Evolutionary conservation across 2,329 filamentous ascomycete genomes (phyloP).

Genomic region (Tolypocladium guangdongense): DNA sequence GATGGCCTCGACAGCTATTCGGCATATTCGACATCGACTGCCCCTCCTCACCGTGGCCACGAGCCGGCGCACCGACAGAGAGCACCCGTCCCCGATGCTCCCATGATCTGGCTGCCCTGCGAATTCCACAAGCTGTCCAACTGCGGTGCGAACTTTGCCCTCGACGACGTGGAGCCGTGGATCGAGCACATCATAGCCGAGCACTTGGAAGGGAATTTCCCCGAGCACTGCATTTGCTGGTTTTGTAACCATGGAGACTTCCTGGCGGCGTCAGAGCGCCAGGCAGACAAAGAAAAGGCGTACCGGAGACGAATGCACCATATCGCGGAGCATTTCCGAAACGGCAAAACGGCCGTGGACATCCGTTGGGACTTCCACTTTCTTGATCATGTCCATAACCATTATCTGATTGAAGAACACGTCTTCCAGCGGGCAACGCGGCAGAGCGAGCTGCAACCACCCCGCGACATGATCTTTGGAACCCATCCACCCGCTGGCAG

Average conservation of each 20-base stretch:
- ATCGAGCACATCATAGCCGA: constrained; percentile 29
- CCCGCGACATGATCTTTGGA: neutral
- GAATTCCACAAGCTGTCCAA: constrained; percentile 27
- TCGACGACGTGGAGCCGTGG: constrained; percentile 30
- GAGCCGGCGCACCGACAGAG: constrained; percentile 6
- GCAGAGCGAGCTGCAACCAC: constrained; percentile 9
- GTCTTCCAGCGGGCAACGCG: constrained; percentile 10
- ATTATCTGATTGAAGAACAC: constrained; percentile 15
- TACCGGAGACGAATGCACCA: constrained; percentile 37
- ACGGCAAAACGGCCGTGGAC: constrained; percentile 10
- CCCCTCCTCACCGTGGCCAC: constrained; percentile 10
- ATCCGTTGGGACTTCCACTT: constrained; percentile 30
- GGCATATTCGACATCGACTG: constrained; percentile 11
- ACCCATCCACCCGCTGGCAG: neutral
- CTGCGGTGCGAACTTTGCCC: constrained; percentile 27
- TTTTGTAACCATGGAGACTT: constrained; percentile 34
- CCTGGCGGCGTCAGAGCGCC: constrained; percentile 4
- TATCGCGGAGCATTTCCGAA: constrained; percentile 32
- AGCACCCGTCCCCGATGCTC: constrained; percentile 2
- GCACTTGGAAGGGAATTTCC: constrained; percentile 26
- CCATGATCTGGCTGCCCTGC: constrained; percentile 25
- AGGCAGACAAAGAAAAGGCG: constrained; percentile 7
- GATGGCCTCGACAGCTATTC: constrained; percentile 6
- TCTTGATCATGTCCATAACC: constrained; percentile 23
- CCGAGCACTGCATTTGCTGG: constrained; percentile 31